Evolutionary conservation across 2,329 filamentous ascomycete genomes (phyloP), one percentile per base, ranked within the genome.

Genomic region (Apiospora pterosperma): DNA sequence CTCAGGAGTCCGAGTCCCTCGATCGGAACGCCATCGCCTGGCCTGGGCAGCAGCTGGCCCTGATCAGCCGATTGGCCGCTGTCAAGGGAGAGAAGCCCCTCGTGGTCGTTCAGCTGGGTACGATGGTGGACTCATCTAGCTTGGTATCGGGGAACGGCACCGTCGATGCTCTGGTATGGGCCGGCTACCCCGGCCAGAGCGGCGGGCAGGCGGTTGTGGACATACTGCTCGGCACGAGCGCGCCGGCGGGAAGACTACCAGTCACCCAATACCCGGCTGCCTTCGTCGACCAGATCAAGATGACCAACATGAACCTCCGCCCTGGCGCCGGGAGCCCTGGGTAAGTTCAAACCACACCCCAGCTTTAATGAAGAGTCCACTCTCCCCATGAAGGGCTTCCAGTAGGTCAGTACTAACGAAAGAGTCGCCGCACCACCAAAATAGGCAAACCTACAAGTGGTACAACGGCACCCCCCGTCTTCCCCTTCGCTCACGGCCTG

Each of bases 21-120:
- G 87, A 89, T 69, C 81, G 86, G 10, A 74, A 76, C 19, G 73
- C 75, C 14, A 81, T 88, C 38, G 73, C 76, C 10, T 88, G 85
- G 85, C 79, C 84, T 0, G 77, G 76, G 1, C 78, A 79, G 8
- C 85, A 88, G 69, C 72, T 87, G 3, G 78, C 80, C 38, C 70
- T 88, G n/a, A 82, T 89, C 36, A 73, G 76, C 14, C 69, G 74
- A 7, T 62, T 80, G 11, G 73, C 72, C 14, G 48, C 14, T 8
- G 48, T 5, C 16, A 69, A 70, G 0, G 67, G 80, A 5, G 74
- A 71, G 0, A 88, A 86, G 70, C 83, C 83, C 0, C 76, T 84
- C 28, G 71, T 87, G 1, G 78, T 88, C 0, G 73, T 85, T 0
- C 81, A 85, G 65, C 78, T 87, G 67, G 84, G 85, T 19, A 41